A percentile compares a stretch with the other conserved stretches of the same genome.
Conservation (phyloP, 192 early-diverging fungal genomes). For the Coemansia umbellata region DNA sequence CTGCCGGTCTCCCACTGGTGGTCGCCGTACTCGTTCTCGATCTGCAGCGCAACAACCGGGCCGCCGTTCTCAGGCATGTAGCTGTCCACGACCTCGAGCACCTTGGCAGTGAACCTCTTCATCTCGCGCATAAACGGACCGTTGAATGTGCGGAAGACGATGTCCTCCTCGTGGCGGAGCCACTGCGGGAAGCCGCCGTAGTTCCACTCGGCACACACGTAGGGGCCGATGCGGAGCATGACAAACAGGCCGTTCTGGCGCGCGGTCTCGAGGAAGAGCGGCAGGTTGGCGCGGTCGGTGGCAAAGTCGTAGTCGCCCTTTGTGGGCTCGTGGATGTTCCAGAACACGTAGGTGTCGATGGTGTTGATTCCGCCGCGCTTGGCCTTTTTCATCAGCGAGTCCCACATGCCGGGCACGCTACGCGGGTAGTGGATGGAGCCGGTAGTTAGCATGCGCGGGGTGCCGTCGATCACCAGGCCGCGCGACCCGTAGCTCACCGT, state of each 20-base stretch:
- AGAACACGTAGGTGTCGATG: conserved; percentile 66
- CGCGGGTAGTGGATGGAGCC: conserved; percentile 62
- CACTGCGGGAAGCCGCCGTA: conserved; percentile 61
- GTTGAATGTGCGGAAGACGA: conserved; percentile 53
- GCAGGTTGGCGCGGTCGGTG: conserved; percentile 53
- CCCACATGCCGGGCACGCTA: conserved; percentile 57
- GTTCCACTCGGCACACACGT: conserved; percentile 60
- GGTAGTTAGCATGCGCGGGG: conserved; percentile 35
- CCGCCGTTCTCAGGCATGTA: conserved; percentile 56
- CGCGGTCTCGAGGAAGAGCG: conserved; percentile 51
- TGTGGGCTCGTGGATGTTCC: conserved; percentile 59
- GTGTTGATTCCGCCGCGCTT: conserved; percentile 55
- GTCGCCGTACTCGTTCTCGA: conserved; percentile 63
- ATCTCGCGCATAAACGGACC: conserved; percentile 45
- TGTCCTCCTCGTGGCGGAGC: conserved; percentile 50
- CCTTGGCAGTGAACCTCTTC: conserved; percentile 47
- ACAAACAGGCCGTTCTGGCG: conserved; percentile 52
- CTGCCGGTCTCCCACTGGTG: conserved; percentile 28
- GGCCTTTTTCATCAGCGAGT: conserved; percentile 49
- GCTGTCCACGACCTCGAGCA: conserved; percentile 30
- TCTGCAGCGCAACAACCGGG: conserved; percentile 58
- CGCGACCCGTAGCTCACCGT: conserved; percentile 30
- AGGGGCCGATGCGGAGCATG: conserved; percentile 59
- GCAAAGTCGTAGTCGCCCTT: conserved; percentile 57
- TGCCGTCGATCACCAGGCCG: conserved; percentile 38